Evolutionary conservation across 345 rosid genomes (phyloP).

Genomic region (Angophora floribunda): DNA sequence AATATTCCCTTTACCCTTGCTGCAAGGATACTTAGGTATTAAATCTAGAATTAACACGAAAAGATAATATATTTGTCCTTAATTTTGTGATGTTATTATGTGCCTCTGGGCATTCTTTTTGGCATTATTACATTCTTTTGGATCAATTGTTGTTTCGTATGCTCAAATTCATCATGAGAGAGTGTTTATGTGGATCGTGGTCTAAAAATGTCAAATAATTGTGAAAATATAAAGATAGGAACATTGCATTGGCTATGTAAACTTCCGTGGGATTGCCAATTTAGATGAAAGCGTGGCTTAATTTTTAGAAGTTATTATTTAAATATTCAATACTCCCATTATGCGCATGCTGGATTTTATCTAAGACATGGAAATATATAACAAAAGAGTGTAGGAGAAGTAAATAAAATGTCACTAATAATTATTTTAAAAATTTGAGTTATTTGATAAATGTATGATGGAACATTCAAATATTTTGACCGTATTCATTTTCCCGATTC

Average conservation of each 20-base stretch:
- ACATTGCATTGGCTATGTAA: rapidly evolving
- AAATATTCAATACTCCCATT: neutral
- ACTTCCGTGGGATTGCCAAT: neutral
- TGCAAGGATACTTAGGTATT: too few relatives aligned
- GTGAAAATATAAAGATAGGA: neutral
- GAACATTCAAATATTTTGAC: neutral
- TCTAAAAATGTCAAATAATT: neutral
- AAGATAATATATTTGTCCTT: too few relatives aligned
- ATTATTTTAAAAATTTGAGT: neutral
- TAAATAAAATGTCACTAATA: neutral
- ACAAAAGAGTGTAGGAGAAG: neutral
- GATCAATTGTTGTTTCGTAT: neutral
- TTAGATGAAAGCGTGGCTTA: neutral
- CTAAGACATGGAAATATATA: neutral
- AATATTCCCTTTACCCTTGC: too few relatives aligned
- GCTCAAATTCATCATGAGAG: neutral
- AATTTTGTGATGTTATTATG: neutral
- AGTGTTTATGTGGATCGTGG: neutral
- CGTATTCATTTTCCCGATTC: rapidly evolving
- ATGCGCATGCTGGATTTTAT: neutral
- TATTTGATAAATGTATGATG: neutral
- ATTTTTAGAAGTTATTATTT: rapidly evolving
- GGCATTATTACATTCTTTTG: neutral
- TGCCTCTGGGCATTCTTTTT: neutral
- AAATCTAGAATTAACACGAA: too few relatives aligned